Evolutionary conservation across 257 asterid genomes (phyloP).

Genomic region (Capsicum baccatum): DNA sequence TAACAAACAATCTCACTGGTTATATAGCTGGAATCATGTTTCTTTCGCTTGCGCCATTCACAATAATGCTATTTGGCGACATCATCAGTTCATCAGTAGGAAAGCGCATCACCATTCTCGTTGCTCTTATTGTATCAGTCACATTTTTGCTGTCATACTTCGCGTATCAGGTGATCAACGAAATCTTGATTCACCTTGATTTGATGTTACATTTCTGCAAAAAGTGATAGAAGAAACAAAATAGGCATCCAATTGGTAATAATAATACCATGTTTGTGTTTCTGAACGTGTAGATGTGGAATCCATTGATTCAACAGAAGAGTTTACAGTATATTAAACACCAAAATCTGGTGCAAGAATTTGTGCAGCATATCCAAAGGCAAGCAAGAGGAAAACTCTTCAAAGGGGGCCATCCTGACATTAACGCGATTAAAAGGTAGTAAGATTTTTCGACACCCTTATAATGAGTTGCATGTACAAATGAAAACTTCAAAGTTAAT

Average conservation of each 20-base stretch:
- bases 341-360: constrained; percentile 46
- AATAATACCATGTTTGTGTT: neutral
- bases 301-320: constrained; percentile 56
- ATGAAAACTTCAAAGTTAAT: neutral
- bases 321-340: constrained; percentile 49
- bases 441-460: neutral
- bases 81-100: constrained; percentile 34
- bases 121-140: constrained; percentile 45
- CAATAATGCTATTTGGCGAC: constrained; percentile 39
- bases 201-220: neutral
- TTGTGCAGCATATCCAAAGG: constrained; percentile 49
- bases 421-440: constrained; percentile 45
- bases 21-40: constrained; percentile 56
- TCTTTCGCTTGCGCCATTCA: constrained; percentile 49
- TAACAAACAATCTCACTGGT: constrained; percentile 42
- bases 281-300: constrained; percentile 35
- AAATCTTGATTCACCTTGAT: neutral
- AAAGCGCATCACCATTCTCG: constrained; percentile 38
- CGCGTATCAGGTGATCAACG: constrained; percentile 42
- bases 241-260: too few relatives aligned
- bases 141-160: constrained; percentile 44
- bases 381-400: constrained; percentile 47
- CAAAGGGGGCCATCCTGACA: constrained; percentile 46
- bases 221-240: neutral
- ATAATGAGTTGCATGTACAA: neutral